phyloP scores from a whole-genome alignment of 106 monocot genomes.

The Amphibolis antarctica region DNA sequence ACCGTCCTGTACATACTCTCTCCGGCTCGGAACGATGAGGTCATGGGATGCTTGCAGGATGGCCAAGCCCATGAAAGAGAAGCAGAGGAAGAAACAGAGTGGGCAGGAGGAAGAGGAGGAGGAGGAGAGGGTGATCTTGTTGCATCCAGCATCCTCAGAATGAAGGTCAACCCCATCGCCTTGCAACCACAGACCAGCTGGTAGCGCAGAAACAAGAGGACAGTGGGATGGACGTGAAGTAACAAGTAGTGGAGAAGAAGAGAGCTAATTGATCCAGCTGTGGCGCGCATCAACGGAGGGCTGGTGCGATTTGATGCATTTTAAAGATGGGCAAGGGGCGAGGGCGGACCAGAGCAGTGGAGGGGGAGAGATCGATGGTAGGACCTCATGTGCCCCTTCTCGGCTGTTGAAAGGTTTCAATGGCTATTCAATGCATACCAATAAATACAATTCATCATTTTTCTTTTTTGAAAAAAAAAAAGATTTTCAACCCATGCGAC shows the following conservation, averaged over 20 bases:
- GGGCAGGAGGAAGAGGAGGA: not conserved
- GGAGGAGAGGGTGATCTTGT: not conserved
- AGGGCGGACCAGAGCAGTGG: not conserved
- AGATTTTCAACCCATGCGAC: too few relatives aligned
- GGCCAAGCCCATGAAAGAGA: not conserved
- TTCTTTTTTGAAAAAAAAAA: not conserved
- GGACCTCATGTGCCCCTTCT: slow-evolving; percentile 6
- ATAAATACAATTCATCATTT: not conserved
- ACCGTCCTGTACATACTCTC: not conserved
- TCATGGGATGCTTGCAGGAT: not conserved
- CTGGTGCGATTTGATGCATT: not conserved
- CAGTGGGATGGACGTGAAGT: not conserved
- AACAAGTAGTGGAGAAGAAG: not conserved
- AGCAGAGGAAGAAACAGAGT: slow-evolving; percentile 1
- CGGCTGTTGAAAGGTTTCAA: not conserved
- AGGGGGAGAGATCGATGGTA: not conserved
- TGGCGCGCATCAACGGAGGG: not conserved
- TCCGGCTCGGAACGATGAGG: not conserved
- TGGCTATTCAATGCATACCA: not conserved
- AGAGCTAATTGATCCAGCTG: not conserved
- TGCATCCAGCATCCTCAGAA: slow-evolving; percentile 19
- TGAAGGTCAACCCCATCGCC: slow-evolving; percentile 18
- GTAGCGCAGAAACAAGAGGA: not conserved
- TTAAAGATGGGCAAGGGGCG: not conserved
- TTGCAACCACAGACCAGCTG: not conserved